Conservation (phyloP, 208 protist genomes). For the Leishmania major region DNA sequence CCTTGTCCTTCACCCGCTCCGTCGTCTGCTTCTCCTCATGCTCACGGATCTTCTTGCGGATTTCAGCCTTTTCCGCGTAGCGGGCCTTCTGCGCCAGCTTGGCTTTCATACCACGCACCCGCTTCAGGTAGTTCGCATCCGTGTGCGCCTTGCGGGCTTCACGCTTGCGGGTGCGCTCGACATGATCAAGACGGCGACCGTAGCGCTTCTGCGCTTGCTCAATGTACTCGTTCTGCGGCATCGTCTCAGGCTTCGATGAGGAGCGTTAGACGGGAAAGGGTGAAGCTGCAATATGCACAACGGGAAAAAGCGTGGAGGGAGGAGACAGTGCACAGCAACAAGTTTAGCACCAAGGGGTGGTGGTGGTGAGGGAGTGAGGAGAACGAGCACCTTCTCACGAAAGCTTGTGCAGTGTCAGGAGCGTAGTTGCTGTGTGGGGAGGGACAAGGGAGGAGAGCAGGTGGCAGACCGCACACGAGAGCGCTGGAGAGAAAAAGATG, state of each 20-base stretch:
- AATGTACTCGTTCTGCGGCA: conserved; percentile 99
- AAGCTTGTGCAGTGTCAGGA: background rate
- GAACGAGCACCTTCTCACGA: background rate
- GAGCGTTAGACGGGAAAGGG: conserved; percentile 14
- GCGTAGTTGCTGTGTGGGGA: background rate
- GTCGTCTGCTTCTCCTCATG: conserved; percentile 96
- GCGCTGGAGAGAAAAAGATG: background rate
- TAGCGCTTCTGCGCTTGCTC: conserved; percentile 98
- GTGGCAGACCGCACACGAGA: background rate
- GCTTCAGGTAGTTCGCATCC: conserved; percentile 94
- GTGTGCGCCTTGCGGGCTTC: conserved; percentile 97
- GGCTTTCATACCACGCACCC: conserved; percentile 97
- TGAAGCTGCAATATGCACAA: background rate
- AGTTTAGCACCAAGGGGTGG: background rate
- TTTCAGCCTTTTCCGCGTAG: conserved; percentile 99
- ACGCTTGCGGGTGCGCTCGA: conserved; percentile 98
- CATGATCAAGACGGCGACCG: conserved; percentile 97
- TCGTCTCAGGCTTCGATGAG: conserved; percentile 25
- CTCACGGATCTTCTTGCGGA: conserved; percentile 99
- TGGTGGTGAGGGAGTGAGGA: background rate
- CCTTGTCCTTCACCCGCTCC: conserved; percentile 94
- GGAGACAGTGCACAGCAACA: background rate
- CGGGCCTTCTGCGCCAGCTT: conserved; percentile 99
- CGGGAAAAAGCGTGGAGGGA: background rate
- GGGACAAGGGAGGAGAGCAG: background rate